These are phyloP conservation scores for Quercus parvula DNA, from an alignment of 306 rosid genomes.

Conservation along the genomic window DNA sequence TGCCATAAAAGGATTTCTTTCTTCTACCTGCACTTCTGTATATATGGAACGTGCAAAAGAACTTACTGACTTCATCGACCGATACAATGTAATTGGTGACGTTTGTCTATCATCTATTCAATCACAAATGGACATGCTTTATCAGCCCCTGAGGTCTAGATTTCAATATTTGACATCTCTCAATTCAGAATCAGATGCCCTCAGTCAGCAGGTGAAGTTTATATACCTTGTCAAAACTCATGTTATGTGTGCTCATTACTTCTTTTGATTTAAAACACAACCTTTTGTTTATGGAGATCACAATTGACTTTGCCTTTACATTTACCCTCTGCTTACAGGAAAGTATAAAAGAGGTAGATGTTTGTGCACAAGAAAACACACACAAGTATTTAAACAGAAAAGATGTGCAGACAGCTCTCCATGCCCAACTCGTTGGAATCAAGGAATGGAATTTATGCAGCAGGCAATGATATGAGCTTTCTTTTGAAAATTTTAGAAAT, in stretches of 20 bases:
- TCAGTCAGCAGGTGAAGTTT: background rate
- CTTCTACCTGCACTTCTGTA: slow-evolving; percentile 9
- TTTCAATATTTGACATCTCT: no score
- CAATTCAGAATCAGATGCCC: no score
- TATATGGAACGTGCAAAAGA: background rate
- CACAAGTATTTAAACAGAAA: background rate
- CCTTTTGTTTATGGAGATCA: background rate
- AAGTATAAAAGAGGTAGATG: background rate
- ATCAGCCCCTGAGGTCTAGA: no score
- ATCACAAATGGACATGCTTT: no score
- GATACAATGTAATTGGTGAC: no score
- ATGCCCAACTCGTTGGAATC: background rate
- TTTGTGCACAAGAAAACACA: background rate
- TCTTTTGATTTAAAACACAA: background rate
- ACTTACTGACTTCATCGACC: background rate
- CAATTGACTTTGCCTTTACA: background rate
- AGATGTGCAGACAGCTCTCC: slow-evolving; percentile 6
- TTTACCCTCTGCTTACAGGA: background rate
- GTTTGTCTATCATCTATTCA: no score
- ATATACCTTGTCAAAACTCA: no score
- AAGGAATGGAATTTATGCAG: background rate
- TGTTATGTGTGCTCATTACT: no score
- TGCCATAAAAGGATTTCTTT: background rate
- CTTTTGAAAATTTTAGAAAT: background rate
- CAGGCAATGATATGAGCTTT: background rate